Base-by-base conservation (phyloP, 2,329 filamentous ascomycete genomes). In the Exophiala bonariae region DNA sequence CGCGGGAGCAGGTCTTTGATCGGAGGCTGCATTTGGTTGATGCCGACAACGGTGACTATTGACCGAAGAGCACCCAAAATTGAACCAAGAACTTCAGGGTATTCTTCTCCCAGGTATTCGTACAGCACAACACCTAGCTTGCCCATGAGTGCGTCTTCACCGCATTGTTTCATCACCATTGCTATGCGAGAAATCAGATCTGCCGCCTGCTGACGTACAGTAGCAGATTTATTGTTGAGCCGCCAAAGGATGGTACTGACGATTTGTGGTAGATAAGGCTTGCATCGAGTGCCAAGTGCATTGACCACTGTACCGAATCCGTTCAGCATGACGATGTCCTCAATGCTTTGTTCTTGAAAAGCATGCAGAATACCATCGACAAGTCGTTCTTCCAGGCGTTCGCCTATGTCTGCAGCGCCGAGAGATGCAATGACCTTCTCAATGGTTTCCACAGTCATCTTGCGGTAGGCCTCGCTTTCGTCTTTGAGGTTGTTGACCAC, bases 81-180 rank as follows among this genome's bases (percentile, higher is more conserved):
- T 2, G 92, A 97, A 50, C 93, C 93, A 9, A 99, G 81, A 18
- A 99, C 93, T 69, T 99, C 93, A 1, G 93, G 93, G 63, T 99
- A 99, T 67, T 99, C 93, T 73, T 99, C 93, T 68, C 93, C 93
- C 1, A 99, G 82, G 64, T 97, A 97, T 71, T 99, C 93, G 75
- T 99, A 99, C 17, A 99, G 80, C 9, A 96, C 91, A 46, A 95
- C 80, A 59, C 92, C 89, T 28, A 99, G 83, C 70, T 96, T 96
- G 60, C 90, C 90, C 84, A 99, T 93, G 42, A 97, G 79, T 1
- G 87, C 87, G 68, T 99, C 93, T 67, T 99, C 92, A 41, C 90
- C 91, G 64, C 93, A 99, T 71, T 97, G 91, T 73, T 95, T 95
- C 91, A 99, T 97, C 41, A 97, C 92, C 79, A 96, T 92, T 4